Conservation (phyloP, 768 basidiomycete species). For the Kwoniella bestiolae region DNA sequence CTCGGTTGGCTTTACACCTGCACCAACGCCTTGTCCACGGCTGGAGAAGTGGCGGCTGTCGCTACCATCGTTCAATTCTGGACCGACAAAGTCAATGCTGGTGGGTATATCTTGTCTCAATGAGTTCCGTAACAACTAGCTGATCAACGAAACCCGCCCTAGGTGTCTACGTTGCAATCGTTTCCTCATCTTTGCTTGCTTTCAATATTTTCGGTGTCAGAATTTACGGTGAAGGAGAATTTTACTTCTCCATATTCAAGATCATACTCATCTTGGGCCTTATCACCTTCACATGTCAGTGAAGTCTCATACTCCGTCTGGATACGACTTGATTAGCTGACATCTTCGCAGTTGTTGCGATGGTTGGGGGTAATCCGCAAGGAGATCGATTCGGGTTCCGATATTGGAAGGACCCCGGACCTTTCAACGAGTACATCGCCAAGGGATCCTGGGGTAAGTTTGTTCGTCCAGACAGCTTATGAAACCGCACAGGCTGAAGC, state of each 20-base stretch:
- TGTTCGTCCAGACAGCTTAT: neutral
- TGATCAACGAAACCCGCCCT: slow-evolving; percentile 29
- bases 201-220: slow-evolving; percentile 48
- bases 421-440: slow-evolving; percentile 40
- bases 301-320: too few species aligned
- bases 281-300: too few species aligned
- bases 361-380: slow-evolving; percentile 66
- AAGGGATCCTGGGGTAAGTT: slow-evolving; percentile 32
- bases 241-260: slow-evolving; percentile 51
- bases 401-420: slow-evolving; percentile 52
- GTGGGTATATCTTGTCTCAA: neutral
- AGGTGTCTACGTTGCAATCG: slow-evolving; percentile 43
- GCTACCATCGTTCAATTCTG: slow-evolving; percentile 56
- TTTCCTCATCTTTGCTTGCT: slow-evolving; percentile 27
- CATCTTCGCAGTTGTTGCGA: slow-evolving; percentile 57
- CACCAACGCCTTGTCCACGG: slow-evolving; percentile 31
- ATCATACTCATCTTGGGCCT: slow-evolving; percentile 56
- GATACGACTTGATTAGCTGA: too few species aligned
- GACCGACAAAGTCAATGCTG: neutral
- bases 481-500: neutral
- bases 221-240: slow-evolving; percentile 49
- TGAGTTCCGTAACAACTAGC: slow-evolving; percentile 21
- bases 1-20: slow-evolving; percentile 41
- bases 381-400: slow-evolving; percentile 64
- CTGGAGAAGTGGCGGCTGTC: slow-evolving; percentile 52